Evolutionary conservation across 768 basidiomycete species (phyloP).

Genomic region (Suillus spraguei): DNA sequence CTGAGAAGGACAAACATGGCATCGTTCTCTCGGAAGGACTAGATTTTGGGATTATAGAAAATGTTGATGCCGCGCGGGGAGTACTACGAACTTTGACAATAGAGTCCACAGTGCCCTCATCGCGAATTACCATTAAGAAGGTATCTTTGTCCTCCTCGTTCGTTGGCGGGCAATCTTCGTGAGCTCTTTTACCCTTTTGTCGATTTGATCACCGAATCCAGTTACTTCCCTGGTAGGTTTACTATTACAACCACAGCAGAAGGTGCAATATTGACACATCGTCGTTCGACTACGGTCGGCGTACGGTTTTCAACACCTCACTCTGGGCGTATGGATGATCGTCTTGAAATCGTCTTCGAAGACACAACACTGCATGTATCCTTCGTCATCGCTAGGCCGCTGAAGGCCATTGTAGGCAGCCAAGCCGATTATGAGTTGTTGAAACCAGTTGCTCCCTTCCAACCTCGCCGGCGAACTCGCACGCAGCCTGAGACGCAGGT

Average conservation of each 20-base stretch:
- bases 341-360: constrained; percentile 49
- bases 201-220: not conserved
- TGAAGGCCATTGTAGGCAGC: constrained; percentile 51
- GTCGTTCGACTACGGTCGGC: constrained; percentile 14
- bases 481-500: constrained; percentile 21
- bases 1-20: constrained; percentile 58
- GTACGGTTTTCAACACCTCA: constrained; percentile 24
- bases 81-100: constrained; percentile 16
- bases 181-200: constrained; percentile 1
- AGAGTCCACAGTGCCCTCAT: constrained; percentile 13
- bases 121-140: constrained; percentile 15
- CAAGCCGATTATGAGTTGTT: constrained; percentile 51
- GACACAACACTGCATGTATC: constrained; percentile 33
- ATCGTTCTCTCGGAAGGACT: constrained; percentile 44
- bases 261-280: constrained; percentile 5
- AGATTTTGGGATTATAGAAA: constrained; percentile 56
- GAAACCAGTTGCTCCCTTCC: constrained; percentile 48
- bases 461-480: constrained; percentile 20
- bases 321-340: constrained; percentile 49
- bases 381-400: constrained; percentile 50
- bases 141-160: constrained; percentile 15
- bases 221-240: constrained; percentile 8
- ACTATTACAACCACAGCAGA: not conserved
- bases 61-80: constrained; percentile 26
- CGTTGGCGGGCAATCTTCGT: constrained; percentile 6